phyloP scores from a whole-genome alignment of 1,284 basidiomycete species.

The Rhodotorula sp. region DNA sequence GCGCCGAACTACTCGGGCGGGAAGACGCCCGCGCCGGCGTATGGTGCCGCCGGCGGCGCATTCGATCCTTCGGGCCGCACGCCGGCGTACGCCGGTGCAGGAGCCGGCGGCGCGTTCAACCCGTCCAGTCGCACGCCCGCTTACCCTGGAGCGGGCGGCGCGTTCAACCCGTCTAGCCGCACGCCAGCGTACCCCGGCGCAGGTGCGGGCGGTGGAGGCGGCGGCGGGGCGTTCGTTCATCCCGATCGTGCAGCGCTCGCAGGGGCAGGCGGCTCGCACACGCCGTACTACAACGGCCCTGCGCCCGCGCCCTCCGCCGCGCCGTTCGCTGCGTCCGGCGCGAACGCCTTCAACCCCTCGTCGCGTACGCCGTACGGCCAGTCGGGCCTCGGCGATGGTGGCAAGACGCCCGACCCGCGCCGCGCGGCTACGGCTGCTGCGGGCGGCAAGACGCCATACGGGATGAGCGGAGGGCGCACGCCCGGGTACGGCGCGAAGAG shows the following conservation, averaged over 20 bases:
- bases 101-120: neutral
- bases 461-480: constrained; percentile 48
- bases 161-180: constrained; percentile 8
- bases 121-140: constrained; percentile 22
- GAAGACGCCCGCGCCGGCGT: constrained; percentile 12
- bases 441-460: constrained; percentile 42
- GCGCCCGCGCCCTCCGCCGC: neutral
- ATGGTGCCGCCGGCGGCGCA: neutral
- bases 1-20: constrained; percentile 8
- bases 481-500: constrained; percentile 49
- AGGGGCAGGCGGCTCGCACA: constrained; percentile 52
- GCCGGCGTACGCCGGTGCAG: constrained; percentile 4
- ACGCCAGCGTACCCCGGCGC: constrained; percentile 12
- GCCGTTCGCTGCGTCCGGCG: constrained; percentile 12
- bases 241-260: neutral
- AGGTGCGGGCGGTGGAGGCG: constrained; percentile 36
- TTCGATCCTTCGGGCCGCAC: constrained; percentile 5
- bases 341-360: constrained; percentile 32
- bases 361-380: constrained; percentile 25
- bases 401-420: constrained; percentile 27
- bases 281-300: constrained; percentile 24
- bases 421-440: constrained; percentile 33
- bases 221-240: constrained; percentile 51
- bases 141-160: constrained; percentile 3
- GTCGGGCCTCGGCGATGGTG: constrained; percentile 11